Base-by-base conservation (phyloP, 306 rosid genomes). In the Arachis hypogaea region DNA sequence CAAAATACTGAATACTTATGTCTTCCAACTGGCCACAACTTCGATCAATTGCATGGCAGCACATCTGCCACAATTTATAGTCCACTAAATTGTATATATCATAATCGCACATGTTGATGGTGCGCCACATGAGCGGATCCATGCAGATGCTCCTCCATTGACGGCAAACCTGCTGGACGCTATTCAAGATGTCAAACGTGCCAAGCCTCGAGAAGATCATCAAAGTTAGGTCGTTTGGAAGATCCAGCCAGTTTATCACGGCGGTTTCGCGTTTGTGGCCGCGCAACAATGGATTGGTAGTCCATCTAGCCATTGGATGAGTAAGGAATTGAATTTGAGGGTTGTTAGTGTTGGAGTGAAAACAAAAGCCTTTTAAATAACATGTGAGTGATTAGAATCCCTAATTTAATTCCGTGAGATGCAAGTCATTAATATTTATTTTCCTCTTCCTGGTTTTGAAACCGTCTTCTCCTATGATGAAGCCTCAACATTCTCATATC, bases 41-140 rank as follows among this genome's bases (percentile, higher is more conserved):
- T 8, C 72, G 84, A 2, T 81, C 81, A 22, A 86, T 47, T 5
- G 81, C 88, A 56, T 61, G 68, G 69, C 43, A 66, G 61, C 90
- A 86, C 76, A 83, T 47, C 28, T 14, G 44, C 36, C 41, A 73
- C 79, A 73, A 63, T 7, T 81, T 40, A 28, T 49, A 52, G 4
- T 6, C 14, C 63, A 49, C 30, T 8, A 5, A 42, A 7, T 1
- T 60, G 6, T 2, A 0, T 5, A 12, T 0, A 6, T 7, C 14
- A 1, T 2, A 5, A 9, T 74, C 57, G 4, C 16, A 7, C 85
- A 86, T 79, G 66, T 84, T 81, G 46, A 86, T 44, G 43, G 58
- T 11, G 44, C 85, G 86, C 90, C 87, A 83, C 76, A 76, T 33
- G 3, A 40, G 40, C 18, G 90, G 79, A 36, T 83, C 82, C 36